phyloP scores from a whole-genome alignment of 2,329 filamentous ascomycete genomes.

The Sordariomycetes sp. region DNA sequence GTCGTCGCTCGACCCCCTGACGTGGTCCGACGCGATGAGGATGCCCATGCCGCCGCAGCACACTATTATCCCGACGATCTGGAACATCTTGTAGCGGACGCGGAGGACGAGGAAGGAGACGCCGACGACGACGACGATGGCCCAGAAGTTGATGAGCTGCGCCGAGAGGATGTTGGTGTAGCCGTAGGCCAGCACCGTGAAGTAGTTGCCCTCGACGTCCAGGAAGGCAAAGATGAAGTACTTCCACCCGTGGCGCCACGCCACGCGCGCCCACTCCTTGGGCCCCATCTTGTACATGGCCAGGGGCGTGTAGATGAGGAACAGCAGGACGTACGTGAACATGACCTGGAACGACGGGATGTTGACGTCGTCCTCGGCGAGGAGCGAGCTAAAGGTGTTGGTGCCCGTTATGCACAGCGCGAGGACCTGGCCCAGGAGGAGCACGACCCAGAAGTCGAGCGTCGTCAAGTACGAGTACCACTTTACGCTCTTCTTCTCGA shows the following conservation, averaged over 20 bases:
- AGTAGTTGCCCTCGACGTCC: conserved; percentile 96
- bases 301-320: conserved; percentile 66
- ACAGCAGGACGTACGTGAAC: conserved; percentile 85
- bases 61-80: conserved; percentile 76
- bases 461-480: conserved; percentile 72
- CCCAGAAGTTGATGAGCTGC: conserved; percentile 97
- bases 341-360: conserved; percentile 94
- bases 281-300: conserved; percentile 71
- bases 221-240: conserved; percentile 87
- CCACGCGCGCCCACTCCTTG: conserved; percentile 50
- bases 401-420: conserved; percentile 84
- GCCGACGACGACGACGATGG: conserved; percentile 82
- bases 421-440: conserved; percentile 70
- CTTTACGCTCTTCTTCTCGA: conserved; percentile 37
- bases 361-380: conserved; percentile 51
- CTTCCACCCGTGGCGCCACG: conserved; percentile 71
- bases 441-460: conserved; percentile 74
- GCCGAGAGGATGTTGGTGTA: conserved; percentile 87
- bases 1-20: conserved; percentile 62
- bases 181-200: conserved; percentile 86
- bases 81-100: conserved; percentile 80
- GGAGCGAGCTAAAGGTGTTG: conserved; percentile 76
- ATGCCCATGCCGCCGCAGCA: conserved; percentile 86
- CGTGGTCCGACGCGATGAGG: conserved; percentile 75
- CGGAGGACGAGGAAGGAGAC: conserved; percentile 71